phyloP scores from a whole-genome alignment of 768 basidiomycete species.

The Tulasnella sp. region DNA sequence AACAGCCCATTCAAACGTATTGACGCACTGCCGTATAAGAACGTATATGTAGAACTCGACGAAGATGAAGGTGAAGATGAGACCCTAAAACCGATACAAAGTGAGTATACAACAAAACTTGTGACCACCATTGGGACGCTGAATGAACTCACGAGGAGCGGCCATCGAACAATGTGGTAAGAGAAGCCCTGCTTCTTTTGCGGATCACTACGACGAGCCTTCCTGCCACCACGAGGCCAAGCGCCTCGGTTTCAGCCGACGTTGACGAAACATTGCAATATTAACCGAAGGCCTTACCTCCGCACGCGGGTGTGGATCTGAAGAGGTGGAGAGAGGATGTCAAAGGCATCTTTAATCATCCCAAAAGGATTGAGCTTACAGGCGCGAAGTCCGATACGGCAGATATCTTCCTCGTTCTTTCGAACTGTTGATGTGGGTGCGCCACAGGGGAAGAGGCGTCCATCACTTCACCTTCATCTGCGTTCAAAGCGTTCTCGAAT shows the following conservation, averaged over 20 bases:
- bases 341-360: background rate
- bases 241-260: background rate
- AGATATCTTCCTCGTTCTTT: slow-evolving; percentile 64
- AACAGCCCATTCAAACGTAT: slow-evolving; percentile 77
- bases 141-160: slow-evolving; percentile 51
- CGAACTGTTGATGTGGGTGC: slow-evolving; percentile 24
- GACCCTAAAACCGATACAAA: slow-evolving; percentile 37
- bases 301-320: slow-evolving; percentile 67
- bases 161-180: slow-evolving; percentile 76
- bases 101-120: background rate
- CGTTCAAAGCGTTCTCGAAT: slow-evolving; percentile 63
- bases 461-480: slow-evolving; percentile 40
- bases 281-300: slow-evolving; percentile 35
- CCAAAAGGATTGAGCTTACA: background rate
- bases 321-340: background rate
- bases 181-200: slow-evolving; percentile 47
- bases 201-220: slow-evolving; percentile 29
- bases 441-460: slow-evolving; percentile 24
- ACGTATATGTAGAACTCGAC: slow-evolving; percentile 81
- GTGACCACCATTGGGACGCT: background rate
- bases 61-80: slow-evolving; percentile 76
- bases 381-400: slow-evolving; percentile 85
- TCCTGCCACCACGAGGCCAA: slow-evolving; percentile 16
- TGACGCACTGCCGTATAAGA: slow-evolving; percentile 81
- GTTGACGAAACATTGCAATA: background rate